Conservation (phyloP, 106 monocot species). For the Posidonia australis region DNA sequence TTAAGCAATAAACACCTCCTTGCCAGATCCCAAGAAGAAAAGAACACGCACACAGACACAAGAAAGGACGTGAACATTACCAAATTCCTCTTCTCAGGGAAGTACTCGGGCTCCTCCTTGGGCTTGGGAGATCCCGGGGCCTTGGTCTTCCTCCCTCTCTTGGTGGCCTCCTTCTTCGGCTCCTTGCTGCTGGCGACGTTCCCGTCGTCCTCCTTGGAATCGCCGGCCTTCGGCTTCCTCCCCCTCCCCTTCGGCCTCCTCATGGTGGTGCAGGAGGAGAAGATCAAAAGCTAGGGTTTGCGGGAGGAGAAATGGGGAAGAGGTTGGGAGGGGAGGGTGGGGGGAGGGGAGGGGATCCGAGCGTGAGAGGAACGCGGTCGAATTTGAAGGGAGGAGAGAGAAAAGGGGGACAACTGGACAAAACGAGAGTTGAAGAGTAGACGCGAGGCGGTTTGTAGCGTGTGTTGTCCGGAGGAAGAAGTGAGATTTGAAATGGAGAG, state of each 20-base stretch:
- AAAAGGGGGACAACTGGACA: not conserved
- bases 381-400: conserved; percentile 10
- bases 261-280: too few relatives aligned
- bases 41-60: not conserved
- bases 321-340: not conserved
- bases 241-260: conserved; percentile 9
- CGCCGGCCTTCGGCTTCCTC: conserved; percentile 11
- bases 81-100: conserved; percentile 58
- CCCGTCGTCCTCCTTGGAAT: conserved; percentile 7
- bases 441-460: not conserved
- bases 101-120: conserved; percentile 35
- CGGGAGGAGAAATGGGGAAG: not conserved
- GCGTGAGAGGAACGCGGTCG: conserved; percentile 9
- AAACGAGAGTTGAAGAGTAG: too few relatives aligned
- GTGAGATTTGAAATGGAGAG: not conserved
- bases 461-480: not conserved
- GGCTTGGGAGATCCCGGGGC: conserved; percentile 4
- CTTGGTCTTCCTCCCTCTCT: conserved; percentile 21
- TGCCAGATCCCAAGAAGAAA: not conserved
- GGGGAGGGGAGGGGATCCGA: not conserved
- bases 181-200: conserved; percentile 1
- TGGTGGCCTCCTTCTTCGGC: conserved; percentile 8
- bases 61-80: conserved; percentile 9
- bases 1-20: not conserved
- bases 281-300: conserved; percentile 7